Evolutionary conservation across 169 alveolate genomes (phyloP), one percentile per base, ranked within the genome.

Genomic region (Plasmodium berghei): DNA sequence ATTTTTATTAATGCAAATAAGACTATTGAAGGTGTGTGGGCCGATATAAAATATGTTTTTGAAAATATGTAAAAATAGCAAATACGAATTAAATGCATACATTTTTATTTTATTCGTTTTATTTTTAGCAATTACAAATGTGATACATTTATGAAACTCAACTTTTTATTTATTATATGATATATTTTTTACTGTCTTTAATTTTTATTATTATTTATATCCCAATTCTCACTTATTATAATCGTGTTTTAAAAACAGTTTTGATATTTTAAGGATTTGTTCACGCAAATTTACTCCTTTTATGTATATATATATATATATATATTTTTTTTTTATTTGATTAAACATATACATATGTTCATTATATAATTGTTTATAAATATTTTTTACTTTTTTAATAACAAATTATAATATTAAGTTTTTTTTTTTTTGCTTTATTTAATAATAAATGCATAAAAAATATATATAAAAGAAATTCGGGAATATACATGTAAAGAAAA

Each of bases 21-120:
- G 22, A 80, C 95, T n/a, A 94, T 87, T 71, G 96, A 95, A 14
- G 90, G 77, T 10, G 96, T 95, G 22, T 95, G 97, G 97, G 70
- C 72, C 34, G 93, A 75, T 55, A 63, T 92, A 49, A 87, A 80
- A 59, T 80, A 66, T 70, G 80, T 80, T 22, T 80, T 80, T 46
- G 54, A 77, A 59, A 80, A 80, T 80, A 80, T 80, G 83, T 80
- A 80, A 71, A 14, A 52, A 52, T 52, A 16, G n/a, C n/a, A 52
- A 52, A 0, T 4, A 52, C 9, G 10, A 52, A 52, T 2, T 14
- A 52, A 52, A 52, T 14, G 0, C 4, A 52, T 4, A 49, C 14
- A 49, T 12, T 49, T 49, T 49, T 49, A 12, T 49, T 49, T 2
- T 49, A 12, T 49, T 49, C 3, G 14, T 49, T 49, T 8, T 8